Percentiles rank a stretch among this genome's conserved stretches.
Evolutionary conservation across 306 rosid genomes (phyloP).

Genomic region (Fagus sylvatica): DNA sequence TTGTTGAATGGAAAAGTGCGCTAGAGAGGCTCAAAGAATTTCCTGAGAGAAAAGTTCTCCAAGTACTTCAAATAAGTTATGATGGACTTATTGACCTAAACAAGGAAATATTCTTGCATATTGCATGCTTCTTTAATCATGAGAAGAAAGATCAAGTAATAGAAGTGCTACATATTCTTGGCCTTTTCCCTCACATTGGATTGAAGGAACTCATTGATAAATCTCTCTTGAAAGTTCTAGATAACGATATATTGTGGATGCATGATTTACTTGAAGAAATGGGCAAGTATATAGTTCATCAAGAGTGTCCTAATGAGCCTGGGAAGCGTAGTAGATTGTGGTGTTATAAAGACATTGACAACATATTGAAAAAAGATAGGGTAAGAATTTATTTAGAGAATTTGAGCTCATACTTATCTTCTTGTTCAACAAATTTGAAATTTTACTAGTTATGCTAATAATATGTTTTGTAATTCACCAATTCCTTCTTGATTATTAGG

Average conservation of each 20-base stretch:
- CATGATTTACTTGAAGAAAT: neutral
- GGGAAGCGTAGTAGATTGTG: neutral
- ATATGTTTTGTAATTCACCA: too few species aligned
- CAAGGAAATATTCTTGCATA: neutral
- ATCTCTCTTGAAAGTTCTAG: neutral
- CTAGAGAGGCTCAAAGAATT: neutral
- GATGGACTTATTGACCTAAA: neutral
- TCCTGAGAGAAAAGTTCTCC: neutral
- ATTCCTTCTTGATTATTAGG: too few species aligned
- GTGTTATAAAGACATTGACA: neutral
- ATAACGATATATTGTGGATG: neutral
- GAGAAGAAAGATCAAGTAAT: rapidly evolving
- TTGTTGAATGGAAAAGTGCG: neutral
- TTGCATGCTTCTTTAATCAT: neutral
- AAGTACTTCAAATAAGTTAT: neutral
- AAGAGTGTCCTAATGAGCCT: neutral
- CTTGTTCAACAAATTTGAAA: neutral
- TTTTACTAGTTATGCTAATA: neutral
- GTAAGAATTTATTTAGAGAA: neutral
- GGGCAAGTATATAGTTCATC: neutral
- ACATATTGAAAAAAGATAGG: neutral
- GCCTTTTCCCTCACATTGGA: neutral
- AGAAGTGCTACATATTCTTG: neutral
- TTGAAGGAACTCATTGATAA: neutral
- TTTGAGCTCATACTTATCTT: too few species aligned